Percentiles rank a stretch among this genome's conserved stretches.
Evolutionary conservation across 768 basidiomycete genomes (phyloP).

Genomic region (Clavaria fumosa): DNA sequence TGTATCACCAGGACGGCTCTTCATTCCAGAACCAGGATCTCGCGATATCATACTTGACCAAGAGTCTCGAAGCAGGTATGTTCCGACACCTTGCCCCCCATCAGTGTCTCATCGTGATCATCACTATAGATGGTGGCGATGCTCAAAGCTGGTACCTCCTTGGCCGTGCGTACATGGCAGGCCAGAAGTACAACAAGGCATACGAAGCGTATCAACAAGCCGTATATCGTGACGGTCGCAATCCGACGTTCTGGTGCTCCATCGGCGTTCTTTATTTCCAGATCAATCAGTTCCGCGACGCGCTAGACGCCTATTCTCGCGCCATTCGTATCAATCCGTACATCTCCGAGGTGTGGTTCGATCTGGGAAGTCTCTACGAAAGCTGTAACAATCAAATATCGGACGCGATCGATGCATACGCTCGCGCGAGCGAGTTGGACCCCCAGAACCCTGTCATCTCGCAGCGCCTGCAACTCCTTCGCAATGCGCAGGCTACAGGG

Average conservation of each 20-base stretch:
- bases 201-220: slow-evolving; percentile 99
- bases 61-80: slow-evolving; percentile 88
- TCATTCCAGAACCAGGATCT: slow-evolving; percentile 92
- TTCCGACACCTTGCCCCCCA: slow-evolving; percentile 7
- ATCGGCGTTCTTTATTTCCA: slow-evolving; percentile 99
- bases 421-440: slow-evolving; percentile 87
- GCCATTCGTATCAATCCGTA: slow-evolving; percentile 98
- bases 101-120: slow-evolving; percentile 5
- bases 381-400: slow-evolving; percentile 98
- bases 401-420: slow-evolving; percentile 97
- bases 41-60: slow-evolving; percentile 86
- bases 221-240: slow-evolving; percentile 95
- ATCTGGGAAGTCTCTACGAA: slow-evolving; percentile 92
- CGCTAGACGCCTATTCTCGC: slow-evolving; percentile 95
- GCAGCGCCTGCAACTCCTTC: slow-evolving; percentile 62
- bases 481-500: slow-evolving; percentile 64
- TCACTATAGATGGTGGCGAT: slow-evolving; percentile 64
- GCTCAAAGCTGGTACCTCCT: slow-evolving; percentile 99
- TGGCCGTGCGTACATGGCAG: slow-evolving; percentile 96
- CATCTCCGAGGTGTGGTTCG: slow-evolving; percentile 93
- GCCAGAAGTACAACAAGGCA: slow-evolving; percentile 97
- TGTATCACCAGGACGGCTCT: slow-evolving; percentile 92
- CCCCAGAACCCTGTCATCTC: slow-evolving; percentile 72
- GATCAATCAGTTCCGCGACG: slow-evolving; percentile 98
- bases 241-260: slow-evolving; percentile 99